A percentile compares a stretch with the other conserved stretches of the same genome.
Evolutionary conservation across 2,329 filamentous ascomycete species (phyloP).

Genomic region (Exophiala dermatitidis): DNA sequence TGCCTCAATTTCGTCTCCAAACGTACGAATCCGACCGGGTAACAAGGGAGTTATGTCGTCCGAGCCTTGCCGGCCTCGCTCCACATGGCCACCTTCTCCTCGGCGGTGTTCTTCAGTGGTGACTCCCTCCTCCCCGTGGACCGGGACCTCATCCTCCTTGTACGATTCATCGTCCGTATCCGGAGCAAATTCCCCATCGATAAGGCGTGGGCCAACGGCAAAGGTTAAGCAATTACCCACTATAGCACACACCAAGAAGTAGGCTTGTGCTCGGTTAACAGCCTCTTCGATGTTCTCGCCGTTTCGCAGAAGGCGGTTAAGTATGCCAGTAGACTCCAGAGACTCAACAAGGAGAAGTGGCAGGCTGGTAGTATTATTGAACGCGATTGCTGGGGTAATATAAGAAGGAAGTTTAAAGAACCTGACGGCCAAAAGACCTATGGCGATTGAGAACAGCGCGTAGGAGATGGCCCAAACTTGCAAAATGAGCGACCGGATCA

Average conservation of each 20-base stretch:
- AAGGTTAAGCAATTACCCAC: conserved; percentile 58
- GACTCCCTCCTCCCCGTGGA: not conserved
- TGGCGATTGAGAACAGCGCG: conserved; percentile 42
- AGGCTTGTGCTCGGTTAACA: conserved; percentile 55
- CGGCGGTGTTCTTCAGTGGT: conserved; percentile 17
- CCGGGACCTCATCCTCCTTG: conserved; percentile 16
- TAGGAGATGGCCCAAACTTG: conserved; percentile 47
- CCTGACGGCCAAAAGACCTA: conserved; percentile 39
- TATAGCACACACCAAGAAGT: conserved; percentile 60
- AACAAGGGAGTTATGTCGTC: conserved; percentile 49
- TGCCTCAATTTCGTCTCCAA: conserved; percentile 5
- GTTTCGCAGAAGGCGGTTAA: conserved; percentile 43
- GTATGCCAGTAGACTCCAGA: conserved; percentile 50
- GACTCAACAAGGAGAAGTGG: conserved; percentile 48
- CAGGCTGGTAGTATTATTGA: conserved; percentile 52
- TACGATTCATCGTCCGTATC: conserved; percentile 26
- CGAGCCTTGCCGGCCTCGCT: conserved; percentile 19
- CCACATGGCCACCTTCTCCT: conserved; percentile 14
- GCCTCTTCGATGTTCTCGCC: conserved; percentile 41
- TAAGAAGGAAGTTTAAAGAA: conserved; percentile 46
- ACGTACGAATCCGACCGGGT: conserved; percentile 30
- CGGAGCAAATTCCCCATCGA: conserved; percentile 43
- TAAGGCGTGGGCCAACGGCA: conserved; percentile 53
- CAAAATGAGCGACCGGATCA: conserved; percentile 3
- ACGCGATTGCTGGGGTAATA: conserved; percentile 48